Conservation (phyloP, 441 rosid genomes). For the Erodium texanum region DNA sequence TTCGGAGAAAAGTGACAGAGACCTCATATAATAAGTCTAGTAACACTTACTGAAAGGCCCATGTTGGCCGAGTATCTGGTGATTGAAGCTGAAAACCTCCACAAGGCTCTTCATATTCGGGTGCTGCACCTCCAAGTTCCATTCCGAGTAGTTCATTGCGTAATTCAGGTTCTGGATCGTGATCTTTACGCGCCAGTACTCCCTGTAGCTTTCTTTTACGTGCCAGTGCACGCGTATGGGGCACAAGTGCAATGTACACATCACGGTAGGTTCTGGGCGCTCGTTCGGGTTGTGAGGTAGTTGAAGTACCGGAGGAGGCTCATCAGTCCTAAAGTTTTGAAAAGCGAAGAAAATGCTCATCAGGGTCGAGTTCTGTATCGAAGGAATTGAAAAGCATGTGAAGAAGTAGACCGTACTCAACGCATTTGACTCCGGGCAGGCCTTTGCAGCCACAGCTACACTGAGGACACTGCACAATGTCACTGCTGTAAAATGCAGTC, state of each 20-base stretch:
- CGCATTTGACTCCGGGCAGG: slow-evolving; percentile 40
- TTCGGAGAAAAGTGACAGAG: no score
- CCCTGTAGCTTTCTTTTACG: slow-evolving; percentile 69
- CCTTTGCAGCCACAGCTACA: slow-evolving; percentile 68
- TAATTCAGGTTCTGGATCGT: slow-evolving; percentile 81
- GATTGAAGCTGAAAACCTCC: slow-evolving; percentile 79
- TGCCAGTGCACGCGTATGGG: slow-evolving; percentile 94
- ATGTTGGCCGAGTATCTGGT: slow-evolving; percentile 54
- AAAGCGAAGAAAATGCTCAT: background rate
- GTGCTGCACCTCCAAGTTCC: slow-evolving; percentile 87
- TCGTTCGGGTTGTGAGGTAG: slow-evolving; percentile 30
- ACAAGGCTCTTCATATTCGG: slow-evolving; percentile 84
- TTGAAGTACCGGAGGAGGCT: background rate
- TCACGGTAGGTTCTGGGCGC: background rate
- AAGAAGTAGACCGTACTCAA: background rate
- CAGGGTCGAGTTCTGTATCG: no score
- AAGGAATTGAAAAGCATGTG: no score
- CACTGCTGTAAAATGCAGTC: slow-evolving; percentile 55
- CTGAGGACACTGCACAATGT: slow-evolving; percentile 48
- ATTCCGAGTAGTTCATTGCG: slow-evolving; percentile 71
- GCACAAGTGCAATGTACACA: slow-evolving; percentile 87
- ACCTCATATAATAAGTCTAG: no score
- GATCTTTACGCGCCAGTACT: slow-evolving; percentile 83
- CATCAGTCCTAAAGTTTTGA: background rate
- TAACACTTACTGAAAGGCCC: background rate